phyloP scores from a whole-genome alignment of 2,329 filamentous ascomycete species.

The Alternaria sp. region DNA sequence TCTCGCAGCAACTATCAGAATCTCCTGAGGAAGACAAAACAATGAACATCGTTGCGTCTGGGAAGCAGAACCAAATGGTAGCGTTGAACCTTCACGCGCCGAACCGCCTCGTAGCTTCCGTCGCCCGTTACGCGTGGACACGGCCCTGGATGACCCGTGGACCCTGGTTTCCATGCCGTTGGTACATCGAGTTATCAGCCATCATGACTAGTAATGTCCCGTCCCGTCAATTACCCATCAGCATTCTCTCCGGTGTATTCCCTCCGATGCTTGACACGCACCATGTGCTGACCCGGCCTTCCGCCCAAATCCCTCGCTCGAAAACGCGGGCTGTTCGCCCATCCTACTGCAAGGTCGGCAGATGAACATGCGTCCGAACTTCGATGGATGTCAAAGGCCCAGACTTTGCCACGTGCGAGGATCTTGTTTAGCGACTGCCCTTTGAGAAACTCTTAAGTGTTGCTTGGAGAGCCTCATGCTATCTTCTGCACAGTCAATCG shows the following conservation, averaged over 20 bases:
- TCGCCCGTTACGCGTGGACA: not conserved
- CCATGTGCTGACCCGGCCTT: not conserved
- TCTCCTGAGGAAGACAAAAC: not conserved
- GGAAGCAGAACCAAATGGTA: not conserved
- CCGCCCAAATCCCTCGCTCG: not conserved
- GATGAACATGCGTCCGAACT: not conserved
- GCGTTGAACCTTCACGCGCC: not conserved
- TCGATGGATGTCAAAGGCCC: not conserved
- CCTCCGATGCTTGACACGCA: conserved; percentile 1
- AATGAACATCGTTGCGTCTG: not conserved
- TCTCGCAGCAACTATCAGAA: not conserved
- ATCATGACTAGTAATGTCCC: not conserved
- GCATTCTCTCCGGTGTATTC: not conserved
- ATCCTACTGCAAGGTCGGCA: not conserved
- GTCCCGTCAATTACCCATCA: not conserved
- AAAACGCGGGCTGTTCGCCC: not conserved
- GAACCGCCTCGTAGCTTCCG: conserved; percentile 1
- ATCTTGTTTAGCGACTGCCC: not conserved
- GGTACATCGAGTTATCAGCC: not conserved
- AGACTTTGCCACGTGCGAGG: not conserved
- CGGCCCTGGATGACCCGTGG: not conserved
- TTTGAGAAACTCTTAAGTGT: not conserved
- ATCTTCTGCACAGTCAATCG: not conserved
- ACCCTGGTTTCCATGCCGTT: not conserved
- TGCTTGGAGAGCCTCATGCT: not conserved